These are phyloP conservation scores for Pythium aphanidermatum DNA, from an alignment of 352 stramenopile species.

Conservation along the genomic window DNA sequence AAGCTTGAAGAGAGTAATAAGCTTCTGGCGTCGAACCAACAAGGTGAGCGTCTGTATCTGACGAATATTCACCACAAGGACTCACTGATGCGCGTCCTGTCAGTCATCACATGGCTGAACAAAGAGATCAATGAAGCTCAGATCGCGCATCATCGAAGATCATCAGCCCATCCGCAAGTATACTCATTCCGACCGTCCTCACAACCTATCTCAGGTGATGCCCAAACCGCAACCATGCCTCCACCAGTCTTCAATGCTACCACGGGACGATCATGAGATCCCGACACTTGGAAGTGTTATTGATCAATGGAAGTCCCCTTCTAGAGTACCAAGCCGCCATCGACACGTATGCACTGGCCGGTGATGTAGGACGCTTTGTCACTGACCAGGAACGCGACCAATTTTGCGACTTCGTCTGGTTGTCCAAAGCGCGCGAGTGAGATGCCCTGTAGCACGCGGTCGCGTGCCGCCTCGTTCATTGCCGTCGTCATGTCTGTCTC, in stretches of 20 bases:
- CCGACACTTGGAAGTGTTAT: no score
- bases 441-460: constrained; percentile 43
- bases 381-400: constrained; percentile 74
- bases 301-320: constrained; percentile 1
- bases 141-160: constrained; percentile 57
- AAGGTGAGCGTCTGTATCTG: constrained; percentile 46
- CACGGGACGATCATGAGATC: no score
- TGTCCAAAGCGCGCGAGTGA: constrained; percentile 54
- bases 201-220: constrained; percentile 29
- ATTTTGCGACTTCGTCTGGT: constrained; percentile 66
- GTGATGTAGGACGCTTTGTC: constrained; percentile 82
- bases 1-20: constrained; percentile 89
- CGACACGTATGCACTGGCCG: constrained; percentile 74
- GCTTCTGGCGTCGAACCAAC: constrained; percentile 81
- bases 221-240: background rate
- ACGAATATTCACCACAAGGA: no score
- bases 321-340: constrained; percentile 77
- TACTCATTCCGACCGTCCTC: constrained; percentile 48
- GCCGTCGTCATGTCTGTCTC: constrained; percentile 71
- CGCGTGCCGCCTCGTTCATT: constrained; percentile 45
- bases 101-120: constrained; percentile 88
- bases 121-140: constrained; percentile 90
- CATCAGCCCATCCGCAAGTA: constrained; percentile 59
- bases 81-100: no score
- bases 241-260: constrained; percentile 1